A percentile compares a stretch with the other conserved stretches of the same genome.
phyloP scores from a whole-genome alignment of 805 yeast genomes.

The Yarrowia sp. region DNA sequence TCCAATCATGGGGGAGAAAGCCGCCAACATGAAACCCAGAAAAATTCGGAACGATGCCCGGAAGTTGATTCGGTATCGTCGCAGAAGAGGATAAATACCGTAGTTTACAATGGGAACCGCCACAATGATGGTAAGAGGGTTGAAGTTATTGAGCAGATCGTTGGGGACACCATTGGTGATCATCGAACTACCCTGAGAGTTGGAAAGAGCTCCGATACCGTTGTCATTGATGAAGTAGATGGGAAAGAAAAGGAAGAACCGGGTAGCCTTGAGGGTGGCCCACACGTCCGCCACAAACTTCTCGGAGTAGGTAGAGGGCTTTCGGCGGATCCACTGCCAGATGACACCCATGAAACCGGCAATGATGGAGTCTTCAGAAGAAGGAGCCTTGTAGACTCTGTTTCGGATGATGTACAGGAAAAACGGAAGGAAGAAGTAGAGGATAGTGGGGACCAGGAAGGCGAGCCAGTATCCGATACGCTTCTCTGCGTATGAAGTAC shows the following conservation, averaged over 20 bases:
- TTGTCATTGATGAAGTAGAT: constrained; percentile 51
- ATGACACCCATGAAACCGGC: constrained; percentile 15
- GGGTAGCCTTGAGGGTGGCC: constrained; percentile 58
- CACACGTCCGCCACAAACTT: constrained; percentile 59
- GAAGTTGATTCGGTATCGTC: constrained; percentile 45
- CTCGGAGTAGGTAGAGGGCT: constrained; percentile 48
- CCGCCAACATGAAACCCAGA: constrained; percentile 49
- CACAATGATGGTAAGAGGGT: constrained; percentile 52
- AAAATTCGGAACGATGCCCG: constrained; percentile 46
- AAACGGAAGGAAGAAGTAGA: constrained; percentile 52
- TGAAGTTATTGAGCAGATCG: constrained; percentile 53
- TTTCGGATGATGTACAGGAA: constrained; percentile 47
- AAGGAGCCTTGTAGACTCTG: constrained; percentile 38
- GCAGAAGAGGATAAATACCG: constrained; percentile 46
- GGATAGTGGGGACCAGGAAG: constrained; percentile 48
- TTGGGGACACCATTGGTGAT: constrained; percentile 52
- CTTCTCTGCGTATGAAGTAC: constrained; percentile 51
- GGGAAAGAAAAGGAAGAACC: constrained; percentile 60
- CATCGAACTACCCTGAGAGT: constrained; percentile 56
- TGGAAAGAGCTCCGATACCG: constrained; percentile 45
- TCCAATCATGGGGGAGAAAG: constrained; percentile 47
- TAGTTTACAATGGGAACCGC: constrained; percentile 51
- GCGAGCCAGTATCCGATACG: constrained; percentile 55
- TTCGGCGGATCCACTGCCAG: neutral
- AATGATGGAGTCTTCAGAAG: constrained; percentile 29